Evolutionary conservation across 1,284 basidiomycete genomes (phyloP), one percentile per base, ranked within the genome.

Genomic region (Puccinia novopanici): DNA sequence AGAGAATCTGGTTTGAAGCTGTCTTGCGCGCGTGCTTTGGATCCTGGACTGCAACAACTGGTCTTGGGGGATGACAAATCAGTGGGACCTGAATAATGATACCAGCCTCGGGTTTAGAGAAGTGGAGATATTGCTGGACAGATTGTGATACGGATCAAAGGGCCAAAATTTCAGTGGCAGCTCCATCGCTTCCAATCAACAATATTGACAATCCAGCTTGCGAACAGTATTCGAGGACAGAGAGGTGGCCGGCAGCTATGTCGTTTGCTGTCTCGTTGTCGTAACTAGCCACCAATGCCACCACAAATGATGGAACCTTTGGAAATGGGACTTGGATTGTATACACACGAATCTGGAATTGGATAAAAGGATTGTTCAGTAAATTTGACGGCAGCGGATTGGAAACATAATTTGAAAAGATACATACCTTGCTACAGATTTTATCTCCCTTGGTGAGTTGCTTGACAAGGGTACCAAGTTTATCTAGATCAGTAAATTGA

Each of bases 271-370:
- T 45, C 15, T 45, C 45, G 6, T 45, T 45, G 15, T 45, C 45
- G 8, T 55, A 61, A 74, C 72, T 74, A 74, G 72, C 52, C 42
- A 74, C n/a, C 37, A 74, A 61, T 45, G 72, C 72, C 24, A 73
- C 71, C 52, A 57, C 71, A 40, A 73, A 73, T 22, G 50, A 54
- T 72, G 70, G 70, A 8, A 70, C 50, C 24, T 54, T 71, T 48
- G 27, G 42, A 12, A 52, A n/a, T 6, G 61, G 55, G 6, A 74
- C 6, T 45, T 45, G 45, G 45, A 45, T 45, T 45, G 45, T 45
- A 45, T 45, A 45, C 15, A 45, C 6, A 37, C 37, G 45, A 61
- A 40, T 9, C 57, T 19, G 30, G 30, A n/a, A n/a, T n/a, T n/a
- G n/a, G 24, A 42, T 63, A 40, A 13, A 55, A n/a, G n/a, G n/a